phyloP scores from a whole-genome alignment of 2,329 filamentous ascomycete genomes.

The Paecilomyces formosus region DNA sequence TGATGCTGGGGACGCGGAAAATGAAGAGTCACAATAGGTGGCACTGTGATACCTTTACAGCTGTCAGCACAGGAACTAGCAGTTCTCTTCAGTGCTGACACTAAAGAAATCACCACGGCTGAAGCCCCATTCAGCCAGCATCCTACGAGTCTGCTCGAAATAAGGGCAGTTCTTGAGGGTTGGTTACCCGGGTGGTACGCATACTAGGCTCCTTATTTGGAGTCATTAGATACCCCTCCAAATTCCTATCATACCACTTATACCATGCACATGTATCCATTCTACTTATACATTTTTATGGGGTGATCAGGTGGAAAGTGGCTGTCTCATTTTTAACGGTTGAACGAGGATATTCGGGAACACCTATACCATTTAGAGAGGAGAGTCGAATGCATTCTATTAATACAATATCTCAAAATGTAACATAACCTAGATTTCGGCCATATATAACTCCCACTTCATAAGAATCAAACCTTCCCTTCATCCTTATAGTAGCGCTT shows the following conservation, averaged over 20 bases:
- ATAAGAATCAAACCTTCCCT: too few relatives aligned
- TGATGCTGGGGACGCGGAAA: conserved; percentile 7
- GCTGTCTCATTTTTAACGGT: background rate
- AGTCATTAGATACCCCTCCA: background rate
- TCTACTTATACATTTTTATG: background rate
- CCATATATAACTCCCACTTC: too few relatives aligned
- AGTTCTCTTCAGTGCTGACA: background rate
- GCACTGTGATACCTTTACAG: conserved; percentile 2
- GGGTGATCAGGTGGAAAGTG: background rate
- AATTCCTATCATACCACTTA: background rate
- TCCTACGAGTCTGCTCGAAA: background rate
- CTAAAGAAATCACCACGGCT: background rate
- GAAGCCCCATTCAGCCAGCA: background rate
- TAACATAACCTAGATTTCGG: too few relatives aligned
- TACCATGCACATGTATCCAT: background rate
- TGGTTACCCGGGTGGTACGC: background rate
- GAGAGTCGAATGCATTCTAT: too few relatives aligned
- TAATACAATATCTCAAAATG: too few relatives aligned
- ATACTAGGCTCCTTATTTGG: background rate
- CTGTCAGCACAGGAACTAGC: background rate
- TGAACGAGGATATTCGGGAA: too few relatives aligned
- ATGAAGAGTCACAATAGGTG: background rate
- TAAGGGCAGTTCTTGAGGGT: background rate
- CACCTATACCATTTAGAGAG: too few relatives aligned
- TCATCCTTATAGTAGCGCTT: too few relatives aligned